Percentiles rank a stretch among this genome's conserved stretches.
phyloP scores from a whole-genome alignment of 129 eudicot genomes.

The Gnaphalium uliginosum region DNA sequence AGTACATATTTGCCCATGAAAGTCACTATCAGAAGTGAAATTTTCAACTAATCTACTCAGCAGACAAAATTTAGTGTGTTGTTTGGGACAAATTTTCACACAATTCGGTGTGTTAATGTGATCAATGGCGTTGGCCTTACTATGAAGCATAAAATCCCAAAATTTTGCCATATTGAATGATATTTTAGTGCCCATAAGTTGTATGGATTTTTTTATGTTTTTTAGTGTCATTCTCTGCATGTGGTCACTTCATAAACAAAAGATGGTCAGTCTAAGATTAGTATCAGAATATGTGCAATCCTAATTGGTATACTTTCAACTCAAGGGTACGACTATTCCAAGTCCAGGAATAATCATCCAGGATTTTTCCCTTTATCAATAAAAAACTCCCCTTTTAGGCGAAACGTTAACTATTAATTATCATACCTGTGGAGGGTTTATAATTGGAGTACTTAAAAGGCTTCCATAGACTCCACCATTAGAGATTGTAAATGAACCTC shows the following conservation, averaged over 20 bases:
- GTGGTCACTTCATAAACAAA: not conserved
- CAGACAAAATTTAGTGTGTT: not conserved
- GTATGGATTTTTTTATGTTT: not conserved
- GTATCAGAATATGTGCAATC: not conserved
- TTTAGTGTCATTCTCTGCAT: not conserved
- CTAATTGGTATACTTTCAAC: not conserved
- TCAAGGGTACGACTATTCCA: not conserved
- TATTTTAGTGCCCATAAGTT: not conserved
- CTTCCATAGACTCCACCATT: conserved; percentile 76
- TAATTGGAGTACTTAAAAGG: conserved; percentile 68
- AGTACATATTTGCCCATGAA: not conserved
- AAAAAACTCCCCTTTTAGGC: not conserved
- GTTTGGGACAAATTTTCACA: not conserved
- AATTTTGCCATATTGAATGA: not conserved
- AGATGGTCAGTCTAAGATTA: not conserved
- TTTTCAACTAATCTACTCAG: not conserved
- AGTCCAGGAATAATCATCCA: not conserved
- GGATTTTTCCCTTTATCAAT: not conserved
- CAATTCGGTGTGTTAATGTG: not conserved
- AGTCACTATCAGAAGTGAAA: not conserved
- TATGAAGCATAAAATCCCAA: not conserved
- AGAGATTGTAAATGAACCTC: conserved; percentile 68
- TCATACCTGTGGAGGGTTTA: conserved; percentile 67
- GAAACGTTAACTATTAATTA: not conserved
- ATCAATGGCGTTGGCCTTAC: not conserved